These are phyloP conservation scores for Psilocybe cubensis DNA, from an alignment of 768 basidiomycete species.

Conservation along the genomic window DNA sequence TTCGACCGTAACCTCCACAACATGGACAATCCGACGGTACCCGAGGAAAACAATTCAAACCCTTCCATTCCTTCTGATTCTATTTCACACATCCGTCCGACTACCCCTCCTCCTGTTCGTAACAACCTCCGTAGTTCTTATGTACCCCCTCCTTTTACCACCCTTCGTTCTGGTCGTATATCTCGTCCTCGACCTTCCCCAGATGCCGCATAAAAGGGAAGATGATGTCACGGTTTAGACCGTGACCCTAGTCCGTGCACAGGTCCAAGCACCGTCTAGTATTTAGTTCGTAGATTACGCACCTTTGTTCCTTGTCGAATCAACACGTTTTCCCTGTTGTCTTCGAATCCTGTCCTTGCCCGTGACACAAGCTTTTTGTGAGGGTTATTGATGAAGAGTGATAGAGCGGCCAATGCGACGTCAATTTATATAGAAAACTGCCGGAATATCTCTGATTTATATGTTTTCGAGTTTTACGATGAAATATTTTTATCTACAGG, in stretches of 20 bases:
- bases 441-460: too few relatives aligned
- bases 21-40: too few relatives aligned
- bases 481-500: too few relatives aligned
- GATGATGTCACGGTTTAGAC: constrained; percentile 12
- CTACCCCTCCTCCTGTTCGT: not conserved
- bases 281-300: not conserved
- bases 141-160: constrained; percentile 4
- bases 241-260: not conserved
- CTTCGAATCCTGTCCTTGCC: not conserved
- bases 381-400: too few relatives aligned
- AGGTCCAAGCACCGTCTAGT: not conserved
- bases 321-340: not conserved
- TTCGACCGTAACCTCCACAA: too few relatives aligned
- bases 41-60: too few relatives aligned
- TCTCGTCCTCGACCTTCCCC: not conserved
- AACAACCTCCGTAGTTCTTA: constrained; percentile 4
- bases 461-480: too few relatives aligned
- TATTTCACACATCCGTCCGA: not conserved
- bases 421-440: too few relatives aligned
- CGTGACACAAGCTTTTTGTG: not conserved
- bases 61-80: not conserved
- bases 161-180: constrained; percentile 9
- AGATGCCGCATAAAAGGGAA: constrained; percentile 9
- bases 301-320: not conserved
- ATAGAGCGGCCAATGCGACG: too few relatives aligned